A percentile compares a stretch with the other conserved stretches of the same genome.
phyloP scores from a whole-genome alignment of 148 eudicot genomes.

The Limonium bicolor region DNA sequence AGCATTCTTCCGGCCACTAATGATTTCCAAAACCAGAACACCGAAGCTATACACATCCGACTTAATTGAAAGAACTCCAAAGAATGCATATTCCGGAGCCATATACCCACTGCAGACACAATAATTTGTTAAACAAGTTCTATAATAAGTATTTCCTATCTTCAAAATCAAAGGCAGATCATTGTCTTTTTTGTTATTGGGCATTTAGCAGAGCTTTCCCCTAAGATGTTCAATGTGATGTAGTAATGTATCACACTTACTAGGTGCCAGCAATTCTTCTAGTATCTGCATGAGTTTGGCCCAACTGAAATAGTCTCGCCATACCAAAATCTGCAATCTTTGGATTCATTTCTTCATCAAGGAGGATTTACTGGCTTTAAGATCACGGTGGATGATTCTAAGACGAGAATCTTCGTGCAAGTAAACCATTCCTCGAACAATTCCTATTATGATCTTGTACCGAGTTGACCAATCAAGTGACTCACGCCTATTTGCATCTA shows the following conservation, averaged over 20 bases:
- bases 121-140: too few species aligned
- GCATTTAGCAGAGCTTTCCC: too few species aligned
- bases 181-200: too few species aligned
- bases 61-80: constrained; percentile 25
- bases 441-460: constrained; percentile 4
- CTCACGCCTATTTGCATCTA: constrained; percentile 5
- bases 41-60: constrained; percentile 50
- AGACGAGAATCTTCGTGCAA: constrained; percentile 23
- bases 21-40: constrained; percentile 30
- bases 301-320: constrained; percentile 19
- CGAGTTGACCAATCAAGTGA: constrained; percentile 8
- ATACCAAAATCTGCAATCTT: constrained; percentile 32
- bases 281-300: constrained; percentile 14
- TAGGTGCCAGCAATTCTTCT: constrained; percentile 15
- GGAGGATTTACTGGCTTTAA: constrained; percentile 22
- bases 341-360: constrained; percentile 18
- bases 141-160: too few species aligned
- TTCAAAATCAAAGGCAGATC: background rate
- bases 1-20: constrained; percentile 24
- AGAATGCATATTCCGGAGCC: constrained; percentile 39
- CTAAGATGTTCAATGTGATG: background rate
- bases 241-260: too few species aligned
- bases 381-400: constrained; percentile 17
- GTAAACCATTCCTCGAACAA: constrained; percentile 10
- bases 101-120: constrained; percentile 61